These are phyloP conservation scores for Cystobasidium tubakii DNA, from an alignment of 768 basidiomycete genomes.

Conservation along the genomic window DNA sequence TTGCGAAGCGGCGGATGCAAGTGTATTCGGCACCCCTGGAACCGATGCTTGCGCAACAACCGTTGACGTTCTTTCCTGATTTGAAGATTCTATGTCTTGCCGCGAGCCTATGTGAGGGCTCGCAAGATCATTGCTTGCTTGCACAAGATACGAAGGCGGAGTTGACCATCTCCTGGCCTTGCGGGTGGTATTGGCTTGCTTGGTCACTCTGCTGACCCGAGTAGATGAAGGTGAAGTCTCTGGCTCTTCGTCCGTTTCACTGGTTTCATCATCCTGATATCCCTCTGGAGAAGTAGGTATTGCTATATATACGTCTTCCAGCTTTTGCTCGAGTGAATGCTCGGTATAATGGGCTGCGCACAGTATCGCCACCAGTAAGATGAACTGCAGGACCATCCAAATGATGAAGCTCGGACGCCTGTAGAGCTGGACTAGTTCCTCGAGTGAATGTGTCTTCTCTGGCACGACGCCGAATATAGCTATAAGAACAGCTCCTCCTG, in stretches of 20 bases:
- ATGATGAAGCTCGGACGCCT: slow-evolving; percentile 67
- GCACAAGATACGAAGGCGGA: slow-evolving; percentile 21
- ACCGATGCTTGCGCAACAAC: background rate
- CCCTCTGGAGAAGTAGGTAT: slow-evolving; percentile 21
- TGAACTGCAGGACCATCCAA: slow-evolving; percentile 70
- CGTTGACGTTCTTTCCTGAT: background rate
- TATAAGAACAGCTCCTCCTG: slow-evolving; percentile 79
- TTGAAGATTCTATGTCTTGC: no score
- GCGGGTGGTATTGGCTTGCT: background rate
- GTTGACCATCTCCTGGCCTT: slow-evolving; percentile 31
- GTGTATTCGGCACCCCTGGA: background rate
- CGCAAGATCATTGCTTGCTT: background rate
- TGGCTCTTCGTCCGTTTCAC: background rate
- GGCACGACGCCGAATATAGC: slow-evolving; percentile 87
- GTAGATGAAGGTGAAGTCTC: background rate
- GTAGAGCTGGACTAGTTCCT: slow-evolving; percentile 74
- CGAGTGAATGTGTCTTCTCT: slow-evolving; percentile 75
- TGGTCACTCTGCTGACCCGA: background rate
- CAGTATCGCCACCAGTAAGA: slow-evolving; percentile 60
- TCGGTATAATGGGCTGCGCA: slow-evolving; percentile 54
- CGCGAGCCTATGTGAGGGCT: background rate
- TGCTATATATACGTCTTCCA: slow-evolving; percentile 57
- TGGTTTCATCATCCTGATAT: slow-evolving; percentile 36
- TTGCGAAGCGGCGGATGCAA: background rate
- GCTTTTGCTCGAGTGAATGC: slow-evolving; percentile 51